Conservation (phyloP, 306 rosid genomes). For the Begonia fuchsioides region DNA sequence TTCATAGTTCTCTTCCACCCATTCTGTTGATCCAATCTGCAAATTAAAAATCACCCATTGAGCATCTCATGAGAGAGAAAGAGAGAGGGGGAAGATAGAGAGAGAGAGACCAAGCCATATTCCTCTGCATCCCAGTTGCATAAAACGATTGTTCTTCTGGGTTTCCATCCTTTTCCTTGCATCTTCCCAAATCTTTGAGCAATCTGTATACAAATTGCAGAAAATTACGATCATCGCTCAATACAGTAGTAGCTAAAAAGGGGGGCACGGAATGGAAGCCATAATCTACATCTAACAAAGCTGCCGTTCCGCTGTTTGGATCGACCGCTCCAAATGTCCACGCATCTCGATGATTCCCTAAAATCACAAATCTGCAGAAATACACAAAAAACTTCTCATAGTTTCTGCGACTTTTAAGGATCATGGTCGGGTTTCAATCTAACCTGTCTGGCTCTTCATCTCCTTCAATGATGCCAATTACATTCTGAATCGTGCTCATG, state of each 20-base stretch:
- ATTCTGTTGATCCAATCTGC: constrained; percentile 68
- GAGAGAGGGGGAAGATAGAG: constrained; percentile 3
- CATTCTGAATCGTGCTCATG: constrained; percentile 41
- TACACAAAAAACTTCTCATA: constrained; percentile 8
- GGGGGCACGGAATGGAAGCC: not conserved
- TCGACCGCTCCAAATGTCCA: constrained; percentile 88
- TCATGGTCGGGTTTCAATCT: not conserved
- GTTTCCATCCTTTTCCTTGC: constrained; percentile 55
- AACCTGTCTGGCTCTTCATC: constrained; percentile 72
- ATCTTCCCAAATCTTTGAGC: constrained; percentile 49
- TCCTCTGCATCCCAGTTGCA: constrained; percentile 87
- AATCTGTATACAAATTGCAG: constrained; percentile 20
- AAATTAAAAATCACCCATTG: not conserved
- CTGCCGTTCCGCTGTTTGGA: constrained; percentile 72
- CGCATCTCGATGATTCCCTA: constrained; percentile 70
- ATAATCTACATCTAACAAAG: constrained; percentile 45
- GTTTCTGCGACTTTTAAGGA: too few relatives aligned
- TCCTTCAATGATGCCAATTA: constrained; percentile 60
- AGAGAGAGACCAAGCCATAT: constrained; percentile 43
- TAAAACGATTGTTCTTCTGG: constrained; percentile 54
- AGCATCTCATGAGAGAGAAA: constrained; percentile 1
- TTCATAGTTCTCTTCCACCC: constrained; percentile 75
- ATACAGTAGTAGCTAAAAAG: too few relatives aligned
- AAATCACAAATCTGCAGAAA: constrained; percentile 44
- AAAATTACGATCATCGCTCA: too few relatives aligned